A percentile compares a stretch with the other conserved stretches of the same genome.
Conservation (phyloP, 2,329 filamentous ascomycete genomes). For the Coniochaeta ligniaria region DNA sequence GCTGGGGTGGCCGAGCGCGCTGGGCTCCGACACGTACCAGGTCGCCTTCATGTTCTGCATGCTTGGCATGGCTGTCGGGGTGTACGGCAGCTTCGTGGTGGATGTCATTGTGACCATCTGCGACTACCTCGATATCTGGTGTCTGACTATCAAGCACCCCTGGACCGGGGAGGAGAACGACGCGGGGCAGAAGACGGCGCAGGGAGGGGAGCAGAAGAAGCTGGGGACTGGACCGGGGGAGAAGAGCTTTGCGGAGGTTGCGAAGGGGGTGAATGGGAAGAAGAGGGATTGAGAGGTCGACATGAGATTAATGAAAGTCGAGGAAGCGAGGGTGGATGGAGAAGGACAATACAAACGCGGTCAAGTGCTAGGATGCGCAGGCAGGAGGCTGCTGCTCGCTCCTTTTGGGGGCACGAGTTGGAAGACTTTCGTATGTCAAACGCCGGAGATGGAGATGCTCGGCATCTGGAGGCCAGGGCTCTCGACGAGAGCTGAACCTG, state of each 20-base stretch:
- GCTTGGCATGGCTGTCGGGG: constrained; percentile 73
- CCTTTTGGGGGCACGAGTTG: too few relatives aligned
- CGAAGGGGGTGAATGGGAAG: not conserved
- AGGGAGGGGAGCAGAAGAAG: constrained; percentile 1
- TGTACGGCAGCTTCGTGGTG: constrained; percentile 97
- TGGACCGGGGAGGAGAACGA: constrained; percentile 39
- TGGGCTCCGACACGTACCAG: constrained; percentile 76
- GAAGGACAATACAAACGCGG: too few relatives aligned
- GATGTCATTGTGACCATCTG: constrained; percentile 97
- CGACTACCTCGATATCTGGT: constrained; percentile 98
- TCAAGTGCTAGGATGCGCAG: too few relatives aligned
- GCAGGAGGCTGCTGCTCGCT: too few relatives aligned
- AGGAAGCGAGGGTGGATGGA: too few relatives aligned
- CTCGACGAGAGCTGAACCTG: too few relatives aligned
- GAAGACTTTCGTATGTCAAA: too few relatives aligned
- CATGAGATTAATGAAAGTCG: not conserved
- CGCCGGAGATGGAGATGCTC: too few relatives aligned
- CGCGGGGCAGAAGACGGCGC: constrained; percentile 30
- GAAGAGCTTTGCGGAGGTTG: not conserved
- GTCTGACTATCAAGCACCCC: constrained; percentile 89
- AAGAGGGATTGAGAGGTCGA: not conserved
- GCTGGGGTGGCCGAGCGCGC: constrained; percentile 69
- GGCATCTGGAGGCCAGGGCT: too few relatives aligned
- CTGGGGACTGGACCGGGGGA: not conserved
- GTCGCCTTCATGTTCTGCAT: constrained; percentile 77